Evolutionary conservation across 352 stramenopile species (phyloP), one percentile per base, ranked within the genome.

Genomic region (Halophytophthora batemanensis): DNA sequence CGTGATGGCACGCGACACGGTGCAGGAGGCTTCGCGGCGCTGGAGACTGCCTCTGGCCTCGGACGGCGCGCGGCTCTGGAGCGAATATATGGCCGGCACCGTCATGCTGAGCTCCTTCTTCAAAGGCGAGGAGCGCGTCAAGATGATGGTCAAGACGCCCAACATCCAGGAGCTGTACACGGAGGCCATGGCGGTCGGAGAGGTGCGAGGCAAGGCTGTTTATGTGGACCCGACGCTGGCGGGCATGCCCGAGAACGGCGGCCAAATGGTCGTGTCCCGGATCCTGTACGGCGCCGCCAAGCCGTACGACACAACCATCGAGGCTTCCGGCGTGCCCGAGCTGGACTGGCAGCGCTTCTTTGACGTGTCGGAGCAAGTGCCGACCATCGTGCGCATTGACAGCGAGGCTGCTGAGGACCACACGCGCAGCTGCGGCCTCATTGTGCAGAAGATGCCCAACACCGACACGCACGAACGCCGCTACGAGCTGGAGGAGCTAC

Each of bases 61-160:
- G 1, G 55, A 74, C 39, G 52, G 77, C 10, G 82, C 71, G 35
- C 82, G 72, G 22, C 49, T 90, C 33, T 95, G 84, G 84, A 79
- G 65, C n/a, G 82, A 95, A 59, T 95, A 95, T 65, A 95, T 95
- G 84, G 79, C 69, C 6, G 84, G 82, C 39, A 87, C 77, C 11
- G 66, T 66, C 45, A 95, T 95, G 84, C 59, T 93, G n/a, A 87
- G 81, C 64, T 82, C 84, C 5, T 90, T 95, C 58, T 93, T 81
- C 58, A 95, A 95, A 54, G 78, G 80, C 50, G 80, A 95, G 51
- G 84, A 95, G 64, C 84, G 84, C 43, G 66, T 95, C 52, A 90
- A 91, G 52, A 55, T 86, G 67, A 66, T 73, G 44, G 63, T 94
- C 34, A 82, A 71, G 22, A 82, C 77, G 42, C 64, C 69, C n/a